These are phyloP conservation scores for Yamadazyma taylorii DNA, from an alignment of 1,139 yeast species.

Conservation along the genomic window DNA sequence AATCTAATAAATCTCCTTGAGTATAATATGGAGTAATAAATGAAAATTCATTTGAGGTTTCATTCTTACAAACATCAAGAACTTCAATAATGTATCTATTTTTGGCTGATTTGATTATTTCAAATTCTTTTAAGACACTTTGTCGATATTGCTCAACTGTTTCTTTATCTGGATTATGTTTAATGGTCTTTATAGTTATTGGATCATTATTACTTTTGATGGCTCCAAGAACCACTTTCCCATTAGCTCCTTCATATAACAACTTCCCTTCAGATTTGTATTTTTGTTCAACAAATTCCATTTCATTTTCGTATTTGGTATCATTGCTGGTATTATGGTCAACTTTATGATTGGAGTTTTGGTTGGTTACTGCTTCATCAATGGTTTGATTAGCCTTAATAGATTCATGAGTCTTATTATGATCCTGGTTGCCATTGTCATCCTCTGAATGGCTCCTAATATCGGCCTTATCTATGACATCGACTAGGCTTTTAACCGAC, in stretches of 20 bases:
- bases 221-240: constrained; percentile 35
- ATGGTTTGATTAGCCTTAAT: too few relatives aligned
- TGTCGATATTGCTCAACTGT: constrained; percentile 3
- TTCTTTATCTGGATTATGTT: constrained; percentile 10
- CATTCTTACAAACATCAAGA: constrained; percentile 21
- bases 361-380: too few relatives aligned
- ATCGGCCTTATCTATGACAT: constrained; percentile 1
- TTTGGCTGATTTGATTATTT: constrained; percentile 26
- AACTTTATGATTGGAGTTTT: neutral
- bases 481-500: constrained; percentile 1
- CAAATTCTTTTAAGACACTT: constrained; percentile 33
- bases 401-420: neutral
- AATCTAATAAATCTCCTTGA: constrained; percentile 49
- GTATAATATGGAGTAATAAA: constrained; percentile 44
- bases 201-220: constrained; percentile 19
- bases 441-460: neutral
- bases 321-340: neutral
- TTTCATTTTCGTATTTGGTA: neutral
- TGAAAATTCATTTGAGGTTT: constrained; percentile 21
- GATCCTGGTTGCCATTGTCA: neutral
- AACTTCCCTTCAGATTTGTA: constrained; percentile 21
- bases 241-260: constrained; percentile 48
- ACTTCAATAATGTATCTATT: constrained; percentile 33
- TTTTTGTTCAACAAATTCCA: neutral
- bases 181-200: constrained; percentile 35